Conservation (phyloP, 495 filamentous ascomycete genomes). For the Xylaria scruposa region DNA sequence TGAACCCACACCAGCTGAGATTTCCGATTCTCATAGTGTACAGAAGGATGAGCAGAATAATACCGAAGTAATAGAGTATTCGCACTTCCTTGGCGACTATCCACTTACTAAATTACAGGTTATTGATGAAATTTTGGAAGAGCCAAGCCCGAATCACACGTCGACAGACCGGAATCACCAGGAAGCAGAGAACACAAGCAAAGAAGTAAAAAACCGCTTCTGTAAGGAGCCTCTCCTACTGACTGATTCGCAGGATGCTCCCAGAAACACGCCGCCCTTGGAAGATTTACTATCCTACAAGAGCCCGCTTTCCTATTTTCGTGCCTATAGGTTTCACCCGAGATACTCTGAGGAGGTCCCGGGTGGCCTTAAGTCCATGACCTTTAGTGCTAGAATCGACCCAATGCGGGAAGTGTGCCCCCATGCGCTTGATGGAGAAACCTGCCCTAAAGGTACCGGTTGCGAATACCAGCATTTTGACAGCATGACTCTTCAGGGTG, state of each 20-base stretch:
- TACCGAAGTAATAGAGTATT: not conserved
- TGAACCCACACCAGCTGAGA: constrained; percentile 20
- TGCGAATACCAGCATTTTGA: constrained; percentile 79
- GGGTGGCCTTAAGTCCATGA: constrained; percentile 85
- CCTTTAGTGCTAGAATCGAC: constrained; percentile 89
- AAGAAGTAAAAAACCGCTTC: constrained; percentile 42
- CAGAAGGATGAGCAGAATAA: constrained; percentile 12
- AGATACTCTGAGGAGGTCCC: constrained; percentile 70
- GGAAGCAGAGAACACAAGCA: constrained; percentile 26
- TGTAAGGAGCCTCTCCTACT: constrained; percentile 41
- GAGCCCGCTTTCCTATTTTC: constrained; percentile 82
- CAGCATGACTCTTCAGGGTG: constrained; percentile 79
- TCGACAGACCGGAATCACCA: constrained; percentile 12
- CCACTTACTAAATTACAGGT: constrained; percentile 19
- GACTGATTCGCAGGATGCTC: constrained; percentile 37
- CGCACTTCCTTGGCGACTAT: constrained; percentile 12
- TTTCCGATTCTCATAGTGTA: constrained; percentile 11
- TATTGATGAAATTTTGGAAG: constrained; percentile 26
- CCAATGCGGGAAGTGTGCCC: constrained; percentile 73
- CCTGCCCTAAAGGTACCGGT: constrained; percentile 76
- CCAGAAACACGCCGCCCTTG: constrained; percentile 26
- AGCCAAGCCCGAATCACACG: constrained; percentile 21
- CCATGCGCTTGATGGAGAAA: constrained; percentile 72
- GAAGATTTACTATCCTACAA: constrained; percentile 69
- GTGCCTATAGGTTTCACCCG: constrained; percentile 87